Evolutionary conservation across 139 green algal species (phyloP).

Genomic region (Medakamo hakoo): DNA sequence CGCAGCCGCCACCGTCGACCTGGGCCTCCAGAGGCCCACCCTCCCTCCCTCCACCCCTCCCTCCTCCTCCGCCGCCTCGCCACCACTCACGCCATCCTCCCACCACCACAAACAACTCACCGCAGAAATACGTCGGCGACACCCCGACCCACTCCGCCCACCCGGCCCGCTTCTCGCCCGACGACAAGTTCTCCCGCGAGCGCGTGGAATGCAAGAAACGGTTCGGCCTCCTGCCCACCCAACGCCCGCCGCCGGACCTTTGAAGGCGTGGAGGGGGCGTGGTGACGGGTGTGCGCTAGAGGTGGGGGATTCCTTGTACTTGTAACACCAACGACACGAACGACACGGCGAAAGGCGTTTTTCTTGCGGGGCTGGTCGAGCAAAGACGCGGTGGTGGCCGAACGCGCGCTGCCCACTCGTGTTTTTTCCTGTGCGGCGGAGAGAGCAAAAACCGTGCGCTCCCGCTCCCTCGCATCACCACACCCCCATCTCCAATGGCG

Average conservation of each 20-base stretch:
- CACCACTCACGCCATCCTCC: not conserved
- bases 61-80: not conserved
- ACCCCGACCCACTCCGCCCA: constrained; percentile 69
- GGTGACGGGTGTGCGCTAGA: no score
- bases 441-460: no score
- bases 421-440: no score
- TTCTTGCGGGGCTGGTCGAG: no score
- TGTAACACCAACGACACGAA: no score
- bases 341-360: no score
- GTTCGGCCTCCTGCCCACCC: constrained; percentile 85
- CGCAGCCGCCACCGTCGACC: no score
- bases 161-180: constrained; percentile 87
- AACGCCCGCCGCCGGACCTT: constrained; percentile 40
- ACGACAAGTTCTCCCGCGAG: constrained; percentile 96
- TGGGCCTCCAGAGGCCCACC: not conserved
- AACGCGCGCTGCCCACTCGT: no score
- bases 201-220: constrained; percentile 80
- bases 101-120: not conserved
- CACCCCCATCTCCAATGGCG: no score
- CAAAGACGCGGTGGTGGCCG: no score
- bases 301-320: no score
- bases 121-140: constrained; percentile 24
- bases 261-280: constrained; percentile 7
- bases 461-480: no score
- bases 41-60: not conserved